These are phyloP conservation scores for Fusarium annulatum DNA, from an alignment of 2,329 filamentous ascomycete species.

Conservation along the genomic window DNA sequence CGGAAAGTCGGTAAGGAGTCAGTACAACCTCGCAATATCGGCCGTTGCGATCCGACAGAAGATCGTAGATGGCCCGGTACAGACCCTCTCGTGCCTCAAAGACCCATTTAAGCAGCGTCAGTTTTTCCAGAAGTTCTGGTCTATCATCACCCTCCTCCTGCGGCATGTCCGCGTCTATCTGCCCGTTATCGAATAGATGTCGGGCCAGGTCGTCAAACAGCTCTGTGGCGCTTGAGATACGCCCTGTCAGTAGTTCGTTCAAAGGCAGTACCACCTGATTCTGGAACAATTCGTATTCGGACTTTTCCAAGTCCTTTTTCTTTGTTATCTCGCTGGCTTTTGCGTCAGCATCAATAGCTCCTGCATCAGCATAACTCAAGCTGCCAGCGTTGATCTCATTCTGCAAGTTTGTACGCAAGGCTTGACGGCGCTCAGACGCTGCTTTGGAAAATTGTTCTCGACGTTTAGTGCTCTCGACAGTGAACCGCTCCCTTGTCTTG, in stretches of 20 bases:
- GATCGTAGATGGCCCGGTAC: conserved; percentile 85
- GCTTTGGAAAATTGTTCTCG: conserved; percentile 65
- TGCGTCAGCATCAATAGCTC: conserved; percentile 81
- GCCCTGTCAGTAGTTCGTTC: conserved; percentile 80
- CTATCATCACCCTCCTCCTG: conserved; percentile 96
- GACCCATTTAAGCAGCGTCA: conserved; percentile 95
- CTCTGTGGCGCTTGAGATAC: conserved; percentile 77
- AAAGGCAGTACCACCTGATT: conserved; percentile 83
- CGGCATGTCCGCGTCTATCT: conserved; percentile 78
- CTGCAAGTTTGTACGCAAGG: conserved; percentile 80
- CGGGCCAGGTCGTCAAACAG: conserved; percentile 82
- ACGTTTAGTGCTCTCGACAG: conserved; percentile 65
- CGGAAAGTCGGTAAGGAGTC: conserved; percentile 79
- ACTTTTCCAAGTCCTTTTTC: conserved; percentile 78
- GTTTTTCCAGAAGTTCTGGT: conserved; percentile 91
- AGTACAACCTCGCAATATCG: conserved; percentile 88
- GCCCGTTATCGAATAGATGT: conserved; percentile 74
- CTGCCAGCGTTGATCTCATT: conserved; percentile 80
- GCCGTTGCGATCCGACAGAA: conserved; percentile 86
- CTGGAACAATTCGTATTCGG: conserved; percentile 87
- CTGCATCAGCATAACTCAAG: conserved; percentile 85
- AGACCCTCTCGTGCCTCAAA: conserved; percentile 93
- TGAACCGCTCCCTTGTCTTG: conserved; percentile 72
- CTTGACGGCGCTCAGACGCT: conserved; percentile 65
- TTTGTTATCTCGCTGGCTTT: conserved; percentile 75